A percentile compares a stretch with the other conserved stretches of the same genome.
Conservation (phyloP, 768 basidiomycete species). For the Brasilioporus rufonigricans region DNA sequence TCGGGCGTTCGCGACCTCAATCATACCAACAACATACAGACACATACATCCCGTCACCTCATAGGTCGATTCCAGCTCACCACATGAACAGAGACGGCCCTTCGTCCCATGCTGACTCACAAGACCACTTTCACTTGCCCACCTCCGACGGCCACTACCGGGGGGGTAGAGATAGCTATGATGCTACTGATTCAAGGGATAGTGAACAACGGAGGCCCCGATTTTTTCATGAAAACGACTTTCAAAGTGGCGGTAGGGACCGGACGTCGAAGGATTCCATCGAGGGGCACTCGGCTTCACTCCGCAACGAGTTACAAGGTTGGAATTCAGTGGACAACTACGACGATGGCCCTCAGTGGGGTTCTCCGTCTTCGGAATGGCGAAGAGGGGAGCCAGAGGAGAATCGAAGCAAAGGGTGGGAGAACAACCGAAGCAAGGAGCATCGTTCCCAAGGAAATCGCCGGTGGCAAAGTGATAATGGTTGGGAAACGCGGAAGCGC, state of each 20-base stretch:
- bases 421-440: conserved; percentile 39
- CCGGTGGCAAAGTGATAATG: conserved; percentile 38
- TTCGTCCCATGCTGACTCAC: conserved; percentile 46
- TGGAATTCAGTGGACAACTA: conserved; percentile 42
- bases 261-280: conserved; percentile 50
- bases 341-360: conserved; percentile 39
- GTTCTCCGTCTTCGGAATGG: conserved; percentile 48
- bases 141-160: conserved; percentile 52
- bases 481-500: conserved; percentile 53
- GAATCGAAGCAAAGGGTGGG: conserved; percentile 37
- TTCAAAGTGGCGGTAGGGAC: conserved; percentile 40
- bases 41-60: conserved; percentile 43
- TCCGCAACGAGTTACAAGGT: conserved; percentile 46
- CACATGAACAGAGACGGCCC: conserved; percentile 50
- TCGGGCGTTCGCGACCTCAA: conserved; percentile 50
- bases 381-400: conserved; percentile 35
- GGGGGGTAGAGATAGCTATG: conserved; percentile 49
- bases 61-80: conserved; percentile 44
- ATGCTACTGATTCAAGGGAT: conserved; percentile 42
- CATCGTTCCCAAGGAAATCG: conserved; percentile 27
- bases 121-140: conserved; percentile 40
- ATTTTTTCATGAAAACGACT: conserved; percentile 39
- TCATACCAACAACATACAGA: conserved; percentile 42
- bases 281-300: conserved; percentile 40
- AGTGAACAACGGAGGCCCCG: conserved; percentile 46